Percentiles rank a stretch among this genome's conserved stretches.
phyloP scores from a whole-genome alignment of 2,329 filamentous ascomycete species.

The Neonectria sp. region DNA sequence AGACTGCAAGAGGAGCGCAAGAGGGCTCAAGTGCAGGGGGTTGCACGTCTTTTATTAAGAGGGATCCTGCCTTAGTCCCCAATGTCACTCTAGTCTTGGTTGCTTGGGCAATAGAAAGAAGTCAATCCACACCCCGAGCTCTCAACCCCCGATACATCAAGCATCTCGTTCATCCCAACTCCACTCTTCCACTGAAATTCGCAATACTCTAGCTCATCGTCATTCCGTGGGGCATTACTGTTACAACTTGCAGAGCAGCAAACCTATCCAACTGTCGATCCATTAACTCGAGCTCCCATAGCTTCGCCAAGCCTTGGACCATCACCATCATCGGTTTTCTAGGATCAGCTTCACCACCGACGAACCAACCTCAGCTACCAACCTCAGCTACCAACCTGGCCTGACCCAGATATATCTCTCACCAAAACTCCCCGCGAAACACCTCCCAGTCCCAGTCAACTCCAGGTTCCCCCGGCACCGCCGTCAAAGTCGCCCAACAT shows the following conservation, averaged over 20 bases:
- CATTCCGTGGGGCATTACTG: conserved; percentile 26
- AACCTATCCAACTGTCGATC: conserved; percentile 34
- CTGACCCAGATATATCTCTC: conserved; percentile 1
- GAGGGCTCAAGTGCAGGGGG: neutral
- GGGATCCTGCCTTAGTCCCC: conserved; percentile 29
- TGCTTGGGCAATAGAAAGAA: conserved; percentile 47
- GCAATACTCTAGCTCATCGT: conserved; percentile 39
- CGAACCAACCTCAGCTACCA: conserved; percentile 8
- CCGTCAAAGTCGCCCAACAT: conserved; percentile 41
- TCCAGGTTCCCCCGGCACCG: conserved; percentile 19
- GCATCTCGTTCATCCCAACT: conserved; percentile 32
- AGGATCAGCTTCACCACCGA: conserved; percentile 8
- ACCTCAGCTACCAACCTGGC: conserved; percentile 1
- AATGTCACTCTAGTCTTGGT: conserved; percentile 36
- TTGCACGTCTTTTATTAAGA: conserved; percentile 23
- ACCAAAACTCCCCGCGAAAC: neutral
- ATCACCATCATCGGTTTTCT: conserved; percentile 1
- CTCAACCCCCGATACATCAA: conserved; percentile 40
- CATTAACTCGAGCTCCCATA: neutral
- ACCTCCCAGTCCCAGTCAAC: conserved; percentile 13
- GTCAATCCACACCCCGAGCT: conserved; percentile 16
- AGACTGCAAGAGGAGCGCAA: neutral
- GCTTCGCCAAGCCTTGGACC: neutral
- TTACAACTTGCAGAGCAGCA: conserved; percentile 24
- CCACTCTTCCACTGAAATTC: conserved; percentile 27